Evolutionary conservation across 2,329 filamentous ascomycete species (phyloP), one percentile per base, ranked within the genome.

Genomic region (Venturia carpophila): DNA sequence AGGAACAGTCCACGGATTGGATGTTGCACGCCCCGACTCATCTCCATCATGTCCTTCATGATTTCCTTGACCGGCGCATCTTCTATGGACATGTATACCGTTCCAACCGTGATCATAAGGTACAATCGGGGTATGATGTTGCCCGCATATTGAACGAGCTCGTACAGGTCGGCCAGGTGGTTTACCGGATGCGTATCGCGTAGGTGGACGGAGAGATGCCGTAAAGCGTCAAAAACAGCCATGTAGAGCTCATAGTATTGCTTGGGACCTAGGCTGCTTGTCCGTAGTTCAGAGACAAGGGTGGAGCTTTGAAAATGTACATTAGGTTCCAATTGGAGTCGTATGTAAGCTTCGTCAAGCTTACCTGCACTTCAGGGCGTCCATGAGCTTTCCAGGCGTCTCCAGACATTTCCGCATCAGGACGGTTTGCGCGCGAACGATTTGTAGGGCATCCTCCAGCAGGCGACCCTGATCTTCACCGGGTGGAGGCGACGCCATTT

Each of bases 31-130:
- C 94, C 94, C 68, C 94, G 86, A 78, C 92, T 97, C 94, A 99
- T 99, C 78, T 99, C 94, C 94, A 99, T 99, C 94, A 99, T 99
- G 77, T 99, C 94, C 79, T 99, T 99, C 94, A 99, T 99, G 68
- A 99, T 91, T 80, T 99, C 94, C 79, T 99, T 99, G 70, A 99
- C 94, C 0, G 94, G 94, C 66, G 95, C 94, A 82, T 97, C 94
- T 72, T 94, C 90, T 73, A 99, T 95, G 34, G 91, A 88, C 94
- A 99, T 99, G 81, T 99, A 99, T 61, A 96, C 95, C 2, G 94
- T 99, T 66, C 94, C 94, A 47, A 99, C 95, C 0, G 95, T 99
- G 73, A 99, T 94, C 95, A 99, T 99, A 67, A 99, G 87, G 76
- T 99, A 99, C 68, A 99, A 81, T 69, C 94, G 87, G 30, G 94